Percentiles rank a stretch among this genome's conserved stretches.
Evolutionary conservation across 192 early-diverging fungal species (phyloP).

Genomic region (Entomortierella chlamydospora): DNA sequence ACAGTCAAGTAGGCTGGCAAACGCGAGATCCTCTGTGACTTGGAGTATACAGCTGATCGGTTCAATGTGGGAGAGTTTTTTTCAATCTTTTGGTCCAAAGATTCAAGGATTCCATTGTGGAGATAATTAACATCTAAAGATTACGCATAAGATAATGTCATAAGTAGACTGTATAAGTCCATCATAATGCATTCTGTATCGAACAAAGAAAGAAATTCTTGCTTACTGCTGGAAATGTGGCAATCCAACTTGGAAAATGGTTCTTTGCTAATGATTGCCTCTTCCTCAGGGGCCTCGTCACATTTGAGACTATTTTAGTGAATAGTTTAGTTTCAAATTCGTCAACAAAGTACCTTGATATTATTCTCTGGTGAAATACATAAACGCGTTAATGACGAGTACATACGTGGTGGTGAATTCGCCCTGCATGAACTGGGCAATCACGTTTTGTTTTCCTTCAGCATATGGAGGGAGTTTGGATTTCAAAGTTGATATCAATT

Average conservation of each 20-base stretch:
- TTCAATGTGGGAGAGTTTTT: slow-evolving; percentile 88
- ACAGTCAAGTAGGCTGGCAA: slow-evolving; percentile 91
- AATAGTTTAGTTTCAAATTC: neutral
- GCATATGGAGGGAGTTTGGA: slow-evolving; percentile 57
- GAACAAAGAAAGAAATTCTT: neutral
- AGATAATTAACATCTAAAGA: slow-evolving; percentile 80
- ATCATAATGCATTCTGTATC: too few relatives aligned
- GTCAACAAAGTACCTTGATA: neutral
- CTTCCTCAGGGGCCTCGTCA: slow-evolving; percentile 84
- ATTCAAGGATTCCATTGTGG: slow-evolving; percentile 74
- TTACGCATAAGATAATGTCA: neutral
- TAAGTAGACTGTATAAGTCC: neutral
- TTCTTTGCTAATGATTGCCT: slow-evolving; percentile 68
- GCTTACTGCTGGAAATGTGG: slow-evolving; percentile 68
- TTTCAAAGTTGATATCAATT: slow-evolving; percentile 79
- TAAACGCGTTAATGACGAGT: neutral
- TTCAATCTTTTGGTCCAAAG: slow-evolving; percentile 86
- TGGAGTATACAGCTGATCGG: slow-evolving; percentile 83
- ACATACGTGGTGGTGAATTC: slow-evolving; percentile 63
- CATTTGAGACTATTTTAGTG: slow-evolving; percentile 69
- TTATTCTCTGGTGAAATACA: too few relatives aligned
- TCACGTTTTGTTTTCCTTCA: slow-evolving; percentile 26
- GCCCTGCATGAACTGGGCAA: slow-evolving; percentile 81
- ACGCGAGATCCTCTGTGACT: slow-evolving; percentile 79
- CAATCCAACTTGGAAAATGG: slow-evolving; percentile 84